phyloP scores from a whole-genome alignment of 371 early-diverging fungal species.

The Syncephalastrum racemosum region DNA sequence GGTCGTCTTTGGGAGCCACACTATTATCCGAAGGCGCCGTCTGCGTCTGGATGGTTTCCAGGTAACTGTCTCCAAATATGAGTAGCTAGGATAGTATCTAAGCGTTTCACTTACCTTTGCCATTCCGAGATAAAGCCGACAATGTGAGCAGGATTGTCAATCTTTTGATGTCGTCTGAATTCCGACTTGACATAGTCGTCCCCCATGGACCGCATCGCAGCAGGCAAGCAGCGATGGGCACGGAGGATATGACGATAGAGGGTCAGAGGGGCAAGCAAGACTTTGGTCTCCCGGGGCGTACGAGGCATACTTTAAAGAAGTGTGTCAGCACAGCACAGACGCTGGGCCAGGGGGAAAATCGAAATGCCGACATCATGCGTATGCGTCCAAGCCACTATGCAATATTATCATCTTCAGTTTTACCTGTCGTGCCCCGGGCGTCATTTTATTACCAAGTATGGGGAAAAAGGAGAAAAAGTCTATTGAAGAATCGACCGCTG shows the following conservation, averaged over 20 bases:
- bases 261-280: constrained; percentile 53
- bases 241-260: constrained; percentile 64
- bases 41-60: constrained; percentile 32
- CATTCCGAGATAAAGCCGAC: constrained; percentile 67
- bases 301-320: constrained; percentile 8
- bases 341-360: no score
- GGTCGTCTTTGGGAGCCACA: constrained; percentile 30
- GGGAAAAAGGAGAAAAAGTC: no score
- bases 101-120: constrained; percentile 49
- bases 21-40: constrained; percentile 31
- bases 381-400: no score
- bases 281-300: constrained; percentile 21
- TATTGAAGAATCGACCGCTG: no score
- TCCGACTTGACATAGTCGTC: constrained; percentile 71
- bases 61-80: constrained; percentile 22
- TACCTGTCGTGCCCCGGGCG: no score
- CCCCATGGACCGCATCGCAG: constrained; percentile 60
- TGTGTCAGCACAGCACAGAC: constrained; percentile 6
- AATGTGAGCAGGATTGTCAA: constrained; percentile 66
- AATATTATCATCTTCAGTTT: no score
- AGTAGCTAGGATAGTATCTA: neutral
- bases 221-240: constrained; percentile 56
- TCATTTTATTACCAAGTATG: no score
- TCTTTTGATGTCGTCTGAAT: constrained; percentile 61
- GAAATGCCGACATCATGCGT: no score